phyloP scores from a whole-genome alignment of 345 rosid genomes.

The Eucalyptus pauciflora region DNA sequence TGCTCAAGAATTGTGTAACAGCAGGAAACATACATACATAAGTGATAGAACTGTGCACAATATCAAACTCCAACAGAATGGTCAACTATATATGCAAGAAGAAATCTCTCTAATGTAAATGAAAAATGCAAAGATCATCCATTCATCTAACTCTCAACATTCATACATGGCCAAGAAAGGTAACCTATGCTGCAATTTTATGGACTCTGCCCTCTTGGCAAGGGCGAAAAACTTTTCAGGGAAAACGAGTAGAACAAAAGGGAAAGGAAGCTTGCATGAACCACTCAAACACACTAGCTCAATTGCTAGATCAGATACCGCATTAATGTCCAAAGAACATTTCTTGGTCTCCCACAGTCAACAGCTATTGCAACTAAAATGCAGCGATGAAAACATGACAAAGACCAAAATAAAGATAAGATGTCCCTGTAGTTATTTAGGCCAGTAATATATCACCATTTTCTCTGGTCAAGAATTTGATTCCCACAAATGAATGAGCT shows the following conservation, averaged over 20 bases:
- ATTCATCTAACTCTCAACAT: not conserved
- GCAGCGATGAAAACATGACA: not conserved
- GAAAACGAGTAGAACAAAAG: not conserved
- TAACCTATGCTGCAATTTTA: not conserved
- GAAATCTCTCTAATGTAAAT: not conserved
- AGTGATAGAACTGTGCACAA: not conserved
- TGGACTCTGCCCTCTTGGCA: not conserved
- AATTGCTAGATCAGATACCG: not conserved
- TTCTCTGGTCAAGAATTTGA: not conserved
- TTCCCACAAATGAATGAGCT: not conserved
- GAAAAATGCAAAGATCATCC: not conserved
- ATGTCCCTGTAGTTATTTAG: not conserved
- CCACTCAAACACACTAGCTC: not conserved
- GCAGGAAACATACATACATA: not conserved
- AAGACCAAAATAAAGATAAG: not conserved
- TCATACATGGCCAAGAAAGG: not conserved
- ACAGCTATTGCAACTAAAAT: not conserved
- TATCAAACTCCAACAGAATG: not conserved
- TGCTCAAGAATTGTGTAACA: constrained; percentile 12
- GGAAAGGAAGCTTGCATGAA: not conserved
- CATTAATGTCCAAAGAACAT: not conserved
- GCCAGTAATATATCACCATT: not conserved
- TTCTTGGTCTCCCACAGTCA: not conserved
- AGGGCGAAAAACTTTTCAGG: not conserved
- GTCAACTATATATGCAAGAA: not conserved